Evolutionary conservation across 1,284 basidiomycete species (phyloP).

Genomic region (Veloboletus limbatus): DNA sequence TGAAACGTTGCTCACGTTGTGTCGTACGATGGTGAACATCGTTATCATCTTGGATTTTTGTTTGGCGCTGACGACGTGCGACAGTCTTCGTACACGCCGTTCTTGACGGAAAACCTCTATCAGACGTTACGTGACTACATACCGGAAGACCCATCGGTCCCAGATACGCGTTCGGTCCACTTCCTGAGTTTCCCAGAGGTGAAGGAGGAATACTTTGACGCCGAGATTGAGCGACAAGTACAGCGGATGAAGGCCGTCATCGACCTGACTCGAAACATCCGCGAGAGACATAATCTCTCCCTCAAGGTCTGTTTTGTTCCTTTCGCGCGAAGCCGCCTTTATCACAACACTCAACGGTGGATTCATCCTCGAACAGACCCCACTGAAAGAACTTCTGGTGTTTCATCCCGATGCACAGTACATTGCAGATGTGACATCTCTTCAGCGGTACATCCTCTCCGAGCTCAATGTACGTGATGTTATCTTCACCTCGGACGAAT

Average conservation of each 20-base stretch:
- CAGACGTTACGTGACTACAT: slow-evolving; percentile 87
- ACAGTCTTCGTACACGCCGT: slow-evolving; percentile 97
- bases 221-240: slow-evolving; percentile 94
- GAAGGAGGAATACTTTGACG: slow-evolving; percentile 94
- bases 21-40: slow-evolving; percentile 81
- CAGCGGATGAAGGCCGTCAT: slow-evolving; percentile 95
- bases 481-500: slow-evolving; percentile 87
- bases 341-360: background rate
- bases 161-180: slow-evolving; percentile 91
- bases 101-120: slow-evolving; percentile 96
- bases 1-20: slow-evolving; percentile 92
- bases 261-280: slow-evolving; percentile 86
- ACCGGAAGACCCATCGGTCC: slow-evolving; percentile 65
- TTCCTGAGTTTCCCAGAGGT: slow-evolving; percentile 94
- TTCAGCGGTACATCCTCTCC: slow-evolving; percentile 89
- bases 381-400: slow-evolving; percentile 89
- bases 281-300: slow-evolving; percentile 87
- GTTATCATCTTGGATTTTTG: slow-evolving; percentile 5
- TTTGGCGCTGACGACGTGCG: slow-evolving; percentile 9
- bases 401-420: slow-evolving; percentile 91
- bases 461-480: slow-evolving; percentile 96
- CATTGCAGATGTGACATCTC: slow-evolving; percentile 81
- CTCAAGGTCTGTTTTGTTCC: slow-evolving; percentile 63
- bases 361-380: slow-evolving; percentile 55
- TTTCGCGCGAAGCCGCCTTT: too few species aligned